These are phyloP conservation scores for Coix lacrymajobi DNA, from an alignment of 176 grass and related monocot genomes.

Conservation along the genomic window DNA sequence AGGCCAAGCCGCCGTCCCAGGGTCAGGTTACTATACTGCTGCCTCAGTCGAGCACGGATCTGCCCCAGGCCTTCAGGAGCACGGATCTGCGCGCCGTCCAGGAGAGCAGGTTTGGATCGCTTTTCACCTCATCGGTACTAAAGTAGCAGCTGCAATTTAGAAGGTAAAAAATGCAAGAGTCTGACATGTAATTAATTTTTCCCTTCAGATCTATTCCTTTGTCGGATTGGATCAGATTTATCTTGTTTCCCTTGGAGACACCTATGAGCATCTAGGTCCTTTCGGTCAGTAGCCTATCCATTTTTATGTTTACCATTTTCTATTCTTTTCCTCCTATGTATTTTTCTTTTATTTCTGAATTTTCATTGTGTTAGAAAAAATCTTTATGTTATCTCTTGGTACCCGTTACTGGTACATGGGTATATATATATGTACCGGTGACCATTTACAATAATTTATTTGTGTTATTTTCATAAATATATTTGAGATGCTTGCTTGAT, in stretches of 20 bases:
- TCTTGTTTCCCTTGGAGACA: slow-evolving; percentile 82
- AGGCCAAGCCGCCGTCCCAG: too few species aligned
- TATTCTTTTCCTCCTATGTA: not conserved
- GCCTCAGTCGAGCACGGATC: too few species aligned
- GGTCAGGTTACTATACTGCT: too few species aligned
- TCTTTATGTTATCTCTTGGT: not conserved
- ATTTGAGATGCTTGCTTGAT: too few species aligned
- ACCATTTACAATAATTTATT: not conserved
- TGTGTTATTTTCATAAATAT: not conserved
- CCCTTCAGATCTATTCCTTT: slow-evolving; percentile 70
- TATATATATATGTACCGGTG: not conserved
- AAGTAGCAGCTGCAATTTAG: too few species aligned
- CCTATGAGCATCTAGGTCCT: slow-evolving; percentile 77
- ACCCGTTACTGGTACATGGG: not conserved
- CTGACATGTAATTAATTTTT: not conserved
- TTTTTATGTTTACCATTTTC: not conserved
- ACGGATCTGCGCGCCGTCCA: too few species aligned
- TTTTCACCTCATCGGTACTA: too few species aligned
- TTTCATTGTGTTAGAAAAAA: not conserved
- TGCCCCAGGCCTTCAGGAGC: too few species aligned
- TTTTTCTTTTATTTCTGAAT: not conserved
- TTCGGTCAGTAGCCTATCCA: slow-evolving; percentile 53
- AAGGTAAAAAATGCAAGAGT: not conserved
- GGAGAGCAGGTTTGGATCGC: too few species aligned
- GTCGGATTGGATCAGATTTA: slow-evolving; percentile 43